Conservation (phyloP, 192 early-diverging fungal genomes). For the Podila verticillata region DNA sequence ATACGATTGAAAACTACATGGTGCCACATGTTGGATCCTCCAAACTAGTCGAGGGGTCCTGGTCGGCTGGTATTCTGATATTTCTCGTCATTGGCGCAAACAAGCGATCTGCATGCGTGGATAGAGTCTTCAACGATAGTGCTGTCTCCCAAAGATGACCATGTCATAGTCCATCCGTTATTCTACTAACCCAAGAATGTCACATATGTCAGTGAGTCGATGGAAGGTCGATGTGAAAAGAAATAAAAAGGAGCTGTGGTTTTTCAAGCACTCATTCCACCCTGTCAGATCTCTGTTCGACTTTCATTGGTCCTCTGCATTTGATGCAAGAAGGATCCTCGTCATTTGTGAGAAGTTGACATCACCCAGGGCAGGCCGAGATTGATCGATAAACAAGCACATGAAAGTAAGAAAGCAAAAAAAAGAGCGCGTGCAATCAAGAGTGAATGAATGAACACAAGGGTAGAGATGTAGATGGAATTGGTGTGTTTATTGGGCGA, state of each 20-base stretch:
- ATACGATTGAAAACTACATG: constrained; percentile 52
- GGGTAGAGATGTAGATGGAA: no score
- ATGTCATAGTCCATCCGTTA: no score
- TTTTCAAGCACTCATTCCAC: neutral
- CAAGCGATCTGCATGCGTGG: constrained; percentile 6
- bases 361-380: constrained; percentile 31
- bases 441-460: no score
- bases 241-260: neutral
- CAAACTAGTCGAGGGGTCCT: neutral
- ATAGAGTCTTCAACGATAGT: neutral
- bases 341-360: constrained; percentile 49
- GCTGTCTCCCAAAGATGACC: neutral
- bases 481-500: no score
- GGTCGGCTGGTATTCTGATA: constrained; percentile 18
- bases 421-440: no score
- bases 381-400: no score
- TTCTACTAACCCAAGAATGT: no score
- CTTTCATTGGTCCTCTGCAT: constrained; percentile 28
- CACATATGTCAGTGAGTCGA: neutral
- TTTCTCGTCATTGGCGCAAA: constrained; percentile 49
- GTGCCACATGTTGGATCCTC: constrained; percentile 21
- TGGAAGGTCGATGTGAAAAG: neutral
- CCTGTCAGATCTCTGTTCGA: constrained; percentile 56
- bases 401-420: no score
- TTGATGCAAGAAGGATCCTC: constrained; percentile 10